Percentiles rank a stretch among this genome's conserved stretches.
Conservation (phyloP, 768 basidiomycete species). For the Phylloporus arenicola region DNA sequence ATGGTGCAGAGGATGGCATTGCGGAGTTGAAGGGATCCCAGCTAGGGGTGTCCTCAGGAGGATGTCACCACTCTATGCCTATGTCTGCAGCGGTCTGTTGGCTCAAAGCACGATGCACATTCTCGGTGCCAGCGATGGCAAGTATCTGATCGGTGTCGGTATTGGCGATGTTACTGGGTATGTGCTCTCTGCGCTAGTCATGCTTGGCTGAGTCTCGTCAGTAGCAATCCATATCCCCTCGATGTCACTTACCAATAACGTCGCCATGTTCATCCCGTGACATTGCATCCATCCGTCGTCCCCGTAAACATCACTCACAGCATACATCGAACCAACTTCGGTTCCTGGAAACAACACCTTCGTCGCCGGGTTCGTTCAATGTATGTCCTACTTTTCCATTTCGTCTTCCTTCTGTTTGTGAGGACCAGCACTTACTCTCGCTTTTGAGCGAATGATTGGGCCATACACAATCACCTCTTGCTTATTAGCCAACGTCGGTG, state of each 20-base stretch:
- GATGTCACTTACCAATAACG: neutral
- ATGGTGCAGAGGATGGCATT: conserved; percentile 27
- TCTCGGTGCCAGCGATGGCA: conserved; percentile 6
- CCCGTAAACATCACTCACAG: conserved; percentile 27
- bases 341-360: conserved; percentile 69
- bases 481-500: conserved; percentile 69
- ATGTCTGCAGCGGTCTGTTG: conserved; percentile 30
- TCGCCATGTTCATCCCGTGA: neutral
- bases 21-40: too few relatives aligned
- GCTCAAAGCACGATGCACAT: conserved; percentile 1
- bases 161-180: conserved; percentile 75
- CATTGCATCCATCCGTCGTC: neutral
- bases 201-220: neutral
- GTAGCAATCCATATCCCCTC: conserved; percentile 10
- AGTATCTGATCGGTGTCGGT: conserved; percentile 25
- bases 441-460: neutral
- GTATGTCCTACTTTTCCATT: conserved; percentile 33
- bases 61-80: conserved; percentile 39
- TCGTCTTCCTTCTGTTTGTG: neutral
- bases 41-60: too few relatives aligned
- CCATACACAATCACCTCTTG: neutral
- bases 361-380: conserved; percentile 71
- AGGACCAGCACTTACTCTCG: neutral
- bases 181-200: conserved; percentile 1
- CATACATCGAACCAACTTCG: conserved; percentile 54